Evolutionary conservation across 495 filamentous ascomycete species (phyloP), one percentile per base, ranked within the genome.

Genomic region (Aeminium ludgeri): DNA sequence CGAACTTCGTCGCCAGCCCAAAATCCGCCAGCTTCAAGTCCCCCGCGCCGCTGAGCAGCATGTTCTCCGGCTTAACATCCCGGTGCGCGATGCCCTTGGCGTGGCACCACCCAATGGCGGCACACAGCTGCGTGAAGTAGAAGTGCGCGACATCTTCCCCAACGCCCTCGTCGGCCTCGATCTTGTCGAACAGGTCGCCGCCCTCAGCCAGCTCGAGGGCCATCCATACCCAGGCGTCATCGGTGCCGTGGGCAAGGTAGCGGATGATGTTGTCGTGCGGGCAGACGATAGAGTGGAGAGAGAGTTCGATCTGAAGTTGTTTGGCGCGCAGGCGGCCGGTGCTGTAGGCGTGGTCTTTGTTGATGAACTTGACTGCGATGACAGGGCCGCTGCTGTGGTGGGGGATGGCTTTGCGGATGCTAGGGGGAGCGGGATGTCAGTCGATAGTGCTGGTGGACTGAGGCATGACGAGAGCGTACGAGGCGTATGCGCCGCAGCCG

Each of bases 151-250:
- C 78, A 59, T 94, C 82, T 59, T 94, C 80, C 8, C 74, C 70
- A 10, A 95, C 81, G 40, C 91, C 89, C 20, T 84, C 80, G 59
- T 97, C 89, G 2, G 89, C 85, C 59, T 97, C 89, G 54, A 97
- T 95, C 65, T 97, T 97, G 70, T 97, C 89, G 63, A 99, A 99
- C 10, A 99, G 71, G 57, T 99, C 89, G 11, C 89, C 89, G 31
- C 89, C 89, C 46, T 87, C 83, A 32, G 89, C 89, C 51, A 83
- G 76, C 58, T 99, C 89, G 86, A 99, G 95, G 11, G 84, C 86
- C 53, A 99, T 92, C 87, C 87, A 99, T 50, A 76, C 69, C 91
- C 91, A 99, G n/a, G 76, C 61, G 2, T 65, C 56, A 55, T 99
- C 86, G 57, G 95, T 85, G 38, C 83, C 89, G 2, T 73, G 78